These are phyloP conservation scores for Pisolithus orientalis DNA, from an alignment of 768 basidiomycete species.

Conservation along the genomic window DNA sequence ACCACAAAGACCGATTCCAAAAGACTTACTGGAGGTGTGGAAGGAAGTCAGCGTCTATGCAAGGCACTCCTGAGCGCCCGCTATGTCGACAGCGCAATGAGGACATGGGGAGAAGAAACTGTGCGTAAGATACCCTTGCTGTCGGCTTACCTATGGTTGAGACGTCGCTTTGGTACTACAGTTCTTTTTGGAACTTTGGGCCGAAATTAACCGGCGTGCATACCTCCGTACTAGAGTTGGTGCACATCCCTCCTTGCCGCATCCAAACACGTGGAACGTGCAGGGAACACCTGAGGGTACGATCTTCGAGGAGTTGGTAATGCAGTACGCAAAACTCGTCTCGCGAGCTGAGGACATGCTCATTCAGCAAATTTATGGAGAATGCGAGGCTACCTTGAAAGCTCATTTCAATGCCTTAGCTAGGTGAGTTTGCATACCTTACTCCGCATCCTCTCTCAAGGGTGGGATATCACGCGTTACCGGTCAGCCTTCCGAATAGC, in stretches of 20 bases:
- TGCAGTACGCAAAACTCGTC: constrained; percentile 53
- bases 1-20: constrained; percentile 42
- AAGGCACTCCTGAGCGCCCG: constrained; percentile 81
- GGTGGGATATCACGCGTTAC: too few species aligned
- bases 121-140: constrained; percentile 39
- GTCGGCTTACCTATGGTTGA: neutral
- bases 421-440: constrained; percentile 28
- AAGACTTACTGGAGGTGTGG: constrained; percentile 73
- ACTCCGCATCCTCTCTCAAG: neutral
- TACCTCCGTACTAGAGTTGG: constrained; percentile 51
- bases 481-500: neutral
- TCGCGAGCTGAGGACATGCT: constrained; percentile 84
- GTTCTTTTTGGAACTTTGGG: constrained; percentile 92
- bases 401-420: constrained; percentile 56
- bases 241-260: constrained; percentile 45
- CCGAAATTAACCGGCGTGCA: constrained; percentile 61
- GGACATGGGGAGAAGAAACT: constrained; percentile 84
- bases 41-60: constrained; percentile 76
- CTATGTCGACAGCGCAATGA: constrained; percentile 65
- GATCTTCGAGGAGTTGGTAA: constrained; percentile 74
- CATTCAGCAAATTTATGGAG: constrained; percentile 72
- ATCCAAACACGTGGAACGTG: constrained; percentile 23
- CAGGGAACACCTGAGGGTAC: constrained; percentile 48
- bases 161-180: constrained; percentile 24
- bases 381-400: constrained; percentile 73